Percentiles rank a stretch among this genome's conserved stretches.
Conservation (phyloP, 768 basidiomycete genomes). For the Amanita jacksonii region DNA sequence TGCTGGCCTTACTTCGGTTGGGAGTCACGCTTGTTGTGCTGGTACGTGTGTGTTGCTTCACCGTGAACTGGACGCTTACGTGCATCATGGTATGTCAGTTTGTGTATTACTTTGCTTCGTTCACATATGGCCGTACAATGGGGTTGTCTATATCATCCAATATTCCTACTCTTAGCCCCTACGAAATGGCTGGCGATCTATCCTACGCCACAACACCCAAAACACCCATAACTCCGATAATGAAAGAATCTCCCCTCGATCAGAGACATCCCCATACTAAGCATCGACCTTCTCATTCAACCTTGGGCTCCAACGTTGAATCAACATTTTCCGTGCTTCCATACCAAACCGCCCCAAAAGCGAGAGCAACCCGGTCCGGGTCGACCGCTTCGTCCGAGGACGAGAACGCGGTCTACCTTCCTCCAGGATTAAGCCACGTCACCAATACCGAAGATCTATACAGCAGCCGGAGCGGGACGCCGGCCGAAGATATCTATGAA, state of each 20-base stretch:
- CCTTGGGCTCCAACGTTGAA: conserved; percentile 2
- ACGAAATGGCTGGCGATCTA: neutral
- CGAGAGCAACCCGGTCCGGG: neutral
- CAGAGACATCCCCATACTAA: neutral
- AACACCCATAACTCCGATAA: no score
- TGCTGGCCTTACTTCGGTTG: conserved; percentile 42
- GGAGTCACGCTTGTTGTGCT: conserved; percentile 39
- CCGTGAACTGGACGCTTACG: no score
- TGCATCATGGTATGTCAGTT: conserved; percentile 15
- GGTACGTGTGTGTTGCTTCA: conserved; percentile 30
- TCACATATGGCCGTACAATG: conserved; percentile 18
- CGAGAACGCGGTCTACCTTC: neutral
- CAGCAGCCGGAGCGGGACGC: conserved; percentile 26
- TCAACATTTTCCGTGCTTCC: conserved; percentile 2
- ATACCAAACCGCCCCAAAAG: neutral
- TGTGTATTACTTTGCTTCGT: conserved; percentile 19
- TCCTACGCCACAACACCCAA: no score
- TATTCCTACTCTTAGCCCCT: neutral
- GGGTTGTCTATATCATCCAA: conserved; percentile 5
- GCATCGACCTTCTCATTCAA: conserved; percentile 6
- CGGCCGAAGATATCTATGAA: conserved; percentile 35
- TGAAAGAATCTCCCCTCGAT: neutral
- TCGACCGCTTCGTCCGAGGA: conserved; percentile 5
- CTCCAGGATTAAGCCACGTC: conserved; percentile 1
- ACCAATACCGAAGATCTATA: conserved; percentile 4